Evolutionary conservation across 2,329 filamentous ascomycete genomes (phyloP).

Genomic region (Aspergillus pseudotamarii): DNA sequence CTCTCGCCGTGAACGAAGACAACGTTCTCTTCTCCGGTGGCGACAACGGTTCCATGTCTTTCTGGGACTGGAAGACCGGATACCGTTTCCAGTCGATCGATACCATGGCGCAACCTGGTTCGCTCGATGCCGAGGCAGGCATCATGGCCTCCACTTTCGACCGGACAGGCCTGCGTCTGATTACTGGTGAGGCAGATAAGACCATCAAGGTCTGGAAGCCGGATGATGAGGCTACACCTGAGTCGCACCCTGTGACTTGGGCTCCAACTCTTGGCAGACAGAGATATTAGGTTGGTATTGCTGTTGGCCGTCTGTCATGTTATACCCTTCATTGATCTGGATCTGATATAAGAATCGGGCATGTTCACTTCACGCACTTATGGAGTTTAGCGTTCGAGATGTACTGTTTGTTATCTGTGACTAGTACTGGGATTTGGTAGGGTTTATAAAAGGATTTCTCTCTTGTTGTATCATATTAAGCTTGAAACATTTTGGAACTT

Average conservation of each 20-base stretch:
- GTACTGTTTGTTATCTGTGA: conserved; percentile 14
- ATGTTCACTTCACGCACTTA: conserved; percentile 26
- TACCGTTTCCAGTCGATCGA: conserved; percentile 88
- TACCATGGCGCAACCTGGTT: conserved; percentile 90
- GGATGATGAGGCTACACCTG: conserved; percentile 85
- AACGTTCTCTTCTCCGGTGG: conserved; percentile 93
- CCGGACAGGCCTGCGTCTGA: conserved; percentile 80
- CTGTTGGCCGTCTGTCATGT: conserved; percentile 4
- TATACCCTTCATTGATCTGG: conserved; percentile 26
- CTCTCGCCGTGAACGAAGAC: conserved; percentile 87
- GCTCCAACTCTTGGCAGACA: conserved; percentile 76
- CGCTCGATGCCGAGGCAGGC: conserved; percentile 88
- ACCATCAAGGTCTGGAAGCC: conserved; percentile 98
- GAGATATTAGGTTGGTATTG: conserved; percentile 62
- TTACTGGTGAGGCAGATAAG: conserved; percentile 95
- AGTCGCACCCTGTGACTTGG: conserved; percentile 92
- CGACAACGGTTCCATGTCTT: conserved; percentile 94
- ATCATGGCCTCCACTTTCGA: conserved; percentile 96
- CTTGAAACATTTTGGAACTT: neutral
- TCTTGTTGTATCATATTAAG: conserved; percentile 17
- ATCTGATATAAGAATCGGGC: conserved; percentile 19
- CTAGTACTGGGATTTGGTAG: conserved; percentile 12
- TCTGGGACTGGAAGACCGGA: conserved; percentile 99
- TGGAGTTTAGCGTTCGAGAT: conserved; percentile 35
- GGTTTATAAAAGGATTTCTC: conserved; percentile 12